A percentile compares a stretch with the other conserved stretches of the same genome.
Evolutionary conservation across 2,329 filamentous ascomycete species (phyloP).

Genomic region (Arthrobotrys pseudoclavata): DNA sequence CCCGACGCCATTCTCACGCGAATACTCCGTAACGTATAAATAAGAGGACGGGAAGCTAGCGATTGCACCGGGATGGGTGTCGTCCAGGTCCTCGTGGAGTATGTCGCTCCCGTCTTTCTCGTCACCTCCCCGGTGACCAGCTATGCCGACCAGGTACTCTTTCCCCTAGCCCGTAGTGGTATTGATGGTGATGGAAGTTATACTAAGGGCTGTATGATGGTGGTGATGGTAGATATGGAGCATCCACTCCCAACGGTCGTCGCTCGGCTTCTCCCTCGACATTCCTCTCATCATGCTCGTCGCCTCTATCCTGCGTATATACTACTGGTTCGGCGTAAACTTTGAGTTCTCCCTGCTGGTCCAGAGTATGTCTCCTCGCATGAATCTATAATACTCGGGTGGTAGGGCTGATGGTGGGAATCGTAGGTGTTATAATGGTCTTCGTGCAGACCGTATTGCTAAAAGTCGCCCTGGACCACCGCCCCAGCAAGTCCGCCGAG

Average conservation of each 20-base stretch:
- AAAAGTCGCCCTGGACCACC: conserved; percentile 78
- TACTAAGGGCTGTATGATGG: not conserved
- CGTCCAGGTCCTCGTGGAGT: conserved; percentile 60
- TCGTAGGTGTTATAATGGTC: conserved; percentile 72
- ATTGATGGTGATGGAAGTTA: not conserved
- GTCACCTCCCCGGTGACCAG: conserved; percentile 63
- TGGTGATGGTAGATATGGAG: conserved; percentile 61
- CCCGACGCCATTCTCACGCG: too few species aligned
- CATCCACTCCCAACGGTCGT: conserved; percentile 76
- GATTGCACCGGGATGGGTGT: conserved; percentile 54
- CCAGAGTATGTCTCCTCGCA: conserved; percentile 69
- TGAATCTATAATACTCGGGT: not conserved
- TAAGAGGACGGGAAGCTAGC: not conserved
- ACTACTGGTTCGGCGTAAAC: conserved; percentile 77
- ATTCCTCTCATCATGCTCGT: conserved; percentile 78
- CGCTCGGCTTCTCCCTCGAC: conserved; percentile 78
- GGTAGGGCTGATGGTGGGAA: too few species aligned
- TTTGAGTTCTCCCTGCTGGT: conserved; percentile 76
- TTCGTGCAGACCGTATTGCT: conserved; percentile 75
- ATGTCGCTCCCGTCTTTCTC: conserved; percentile 63
- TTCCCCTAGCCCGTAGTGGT: not conserved
- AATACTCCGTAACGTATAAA: not conserved
- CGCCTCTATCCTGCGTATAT: conserved; percentile 77
- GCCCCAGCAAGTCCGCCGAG: conserved; percentile 72
- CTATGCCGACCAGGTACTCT: conserved; percentile 63